These are phyloP conservation scores for Phalaenopsis equestris DNA, from an alignment of 106 monocot species.

Conservation along the genomic window DNA sequence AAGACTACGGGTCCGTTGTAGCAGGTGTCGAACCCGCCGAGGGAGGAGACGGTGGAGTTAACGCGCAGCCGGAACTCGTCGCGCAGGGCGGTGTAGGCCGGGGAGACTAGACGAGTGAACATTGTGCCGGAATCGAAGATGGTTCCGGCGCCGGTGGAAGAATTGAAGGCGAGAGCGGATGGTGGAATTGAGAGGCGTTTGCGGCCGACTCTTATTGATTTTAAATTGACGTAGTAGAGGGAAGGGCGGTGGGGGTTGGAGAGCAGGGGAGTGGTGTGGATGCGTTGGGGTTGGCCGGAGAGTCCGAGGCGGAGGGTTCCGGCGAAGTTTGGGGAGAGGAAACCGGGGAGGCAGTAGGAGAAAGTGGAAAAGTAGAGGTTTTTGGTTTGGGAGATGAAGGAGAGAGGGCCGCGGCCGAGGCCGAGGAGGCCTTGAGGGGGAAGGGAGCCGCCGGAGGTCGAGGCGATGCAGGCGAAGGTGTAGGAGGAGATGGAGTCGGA, in stretches of 20 bases:
- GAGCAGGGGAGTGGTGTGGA: conserved; percentile 69
- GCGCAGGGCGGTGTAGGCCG: conserved; percentile 59
- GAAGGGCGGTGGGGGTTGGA: conserved; percentile 69
- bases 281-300: conserved; percentile 49
- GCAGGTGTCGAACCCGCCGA: conserved; percentile 98
- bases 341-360: conserved; percentile 94
- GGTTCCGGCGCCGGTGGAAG: conserved; percentile 76
- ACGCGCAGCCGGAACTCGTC: conserved; percentile 67
- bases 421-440: conserved; percentile 92
- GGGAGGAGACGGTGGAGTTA: conserved; percentile 28
- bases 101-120: conserved; percentile 78
- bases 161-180: conserved; percentile 50
- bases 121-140: conserved; percentile 92
- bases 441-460: conserved; percentile 28
- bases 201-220: conserved; percentile 52
- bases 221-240: conserved; percentile 84
- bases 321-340: conserved; percentile 79
- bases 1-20: conserved; percentile 41
- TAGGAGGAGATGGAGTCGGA: conserved; percentile 26
- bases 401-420: conserved; percentile 66
- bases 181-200: conserved; percentile 29
- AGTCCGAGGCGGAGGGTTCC: conserved; percentile 88
- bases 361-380: conserved; percentile 51
- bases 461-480: conserved; percentile 52
- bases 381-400: conserved; percentile 61